Conservation (phyloP, 164 flowering plant species). For the Saururus chinensis region DNA sequence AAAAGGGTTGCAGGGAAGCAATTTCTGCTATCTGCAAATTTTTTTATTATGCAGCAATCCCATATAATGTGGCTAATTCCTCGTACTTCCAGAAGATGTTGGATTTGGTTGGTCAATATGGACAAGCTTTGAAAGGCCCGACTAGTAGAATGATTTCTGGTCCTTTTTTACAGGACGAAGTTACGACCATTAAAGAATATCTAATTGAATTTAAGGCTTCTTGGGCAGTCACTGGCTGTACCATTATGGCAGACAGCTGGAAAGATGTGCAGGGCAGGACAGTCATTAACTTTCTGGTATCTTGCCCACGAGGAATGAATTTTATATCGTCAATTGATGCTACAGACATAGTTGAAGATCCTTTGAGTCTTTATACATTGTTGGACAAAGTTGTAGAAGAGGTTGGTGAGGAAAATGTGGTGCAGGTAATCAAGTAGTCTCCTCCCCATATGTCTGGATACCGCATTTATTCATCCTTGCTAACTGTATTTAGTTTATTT, state of each 20-base stretch:
- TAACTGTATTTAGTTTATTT: background rate
- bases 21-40: conserved; percentile 54
- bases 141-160: conserved; percentile 43
- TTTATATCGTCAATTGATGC: conserved; percentile 67
- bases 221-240: conserved; percentile 60
- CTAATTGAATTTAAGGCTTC: conserved; percentile 48
- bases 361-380: conserved; percentile 43
- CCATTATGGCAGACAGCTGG: conserved; percentile 77
- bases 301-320: conserved; percentile 56
- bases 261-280: conserved; percentile 45
- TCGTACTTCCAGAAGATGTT: conserved; percentile 68
- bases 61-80: conserved; percentile 46
- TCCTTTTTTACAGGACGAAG: conserved; percentile 56
- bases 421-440: conserved; percentile 38
- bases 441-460: background rate
- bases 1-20: conserved; percentile 39
- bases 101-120: conserved; percentile 64
- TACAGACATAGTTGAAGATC: conserved; percentile 43
- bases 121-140: conserved; percentile 43
- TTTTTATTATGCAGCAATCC: conserved; percentile 66
- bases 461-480: background rate
- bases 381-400: conserved; percentile 70
- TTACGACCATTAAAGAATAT: conserved; percentile 32
- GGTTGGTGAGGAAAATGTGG: conserved; percentile 71
- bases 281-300: conserved; percentile 52